Conservation (phyloP, 306 rosid species). For the Ormosia emarginata region DNA sequence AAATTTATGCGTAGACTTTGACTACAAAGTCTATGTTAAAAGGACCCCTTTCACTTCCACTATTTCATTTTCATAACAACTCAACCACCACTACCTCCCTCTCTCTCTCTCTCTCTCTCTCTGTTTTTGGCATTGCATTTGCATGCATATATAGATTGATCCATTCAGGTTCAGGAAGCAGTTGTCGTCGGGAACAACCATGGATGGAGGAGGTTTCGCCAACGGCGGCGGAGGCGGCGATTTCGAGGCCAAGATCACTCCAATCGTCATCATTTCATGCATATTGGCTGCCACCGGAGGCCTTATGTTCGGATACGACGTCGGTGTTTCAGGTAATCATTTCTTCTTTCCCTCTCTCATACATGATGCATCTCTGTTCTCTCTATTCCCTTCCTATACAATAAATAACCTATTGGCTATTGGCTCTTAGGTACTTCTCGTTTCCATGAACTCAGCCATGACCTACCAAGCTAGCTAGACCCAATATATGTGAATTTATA, state of each 20-base stretch:
- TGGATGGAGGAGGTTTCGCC: constrained; percentile 61
- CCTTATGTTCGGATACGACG: constrained; percentile 79
- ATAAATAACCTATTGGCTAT: too few relatives aligned
- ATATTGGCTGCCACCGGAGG: constrained; percentile 87
- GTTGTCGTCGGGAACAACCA: constrained; percentile 5
- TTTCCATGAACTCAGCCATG: too few relatives aligned
- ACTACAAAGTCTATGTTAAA: too few relatives aligned
- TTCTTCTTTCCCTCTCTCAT: neutral
- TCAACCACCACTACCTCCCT: too few relatives aligned
- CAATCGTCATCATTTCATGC: constrained; percentile 64
- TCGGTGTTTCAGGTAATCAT: constrained; percentile 69
- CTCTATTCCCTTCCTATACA: too few relatives aligned
- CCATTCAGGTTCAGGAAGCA: too few relatives aligned
- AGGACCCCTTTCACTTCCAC: neutral
- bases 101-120: neutral
- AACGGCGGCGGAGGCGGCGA: constrained; percentile 21
- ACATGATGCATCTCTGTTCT: too few relatives aligned
- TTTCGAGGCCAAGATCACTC: constrained; percentile 80
- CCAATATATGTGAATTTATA: neutral
- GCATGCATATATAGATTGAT: neutral
- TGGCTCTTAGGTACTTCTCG: too few relatives aligned
- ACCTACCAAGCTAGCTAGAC: neutral
- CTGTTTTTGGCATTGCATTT: neutral
- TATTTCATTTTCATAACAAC: neutral
- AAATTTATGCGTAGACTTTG: too few relatives aligned